phyloP scores from a whole-genome alignment of 352 stramenopile species.

The Achlya hypogyna region DNA sequence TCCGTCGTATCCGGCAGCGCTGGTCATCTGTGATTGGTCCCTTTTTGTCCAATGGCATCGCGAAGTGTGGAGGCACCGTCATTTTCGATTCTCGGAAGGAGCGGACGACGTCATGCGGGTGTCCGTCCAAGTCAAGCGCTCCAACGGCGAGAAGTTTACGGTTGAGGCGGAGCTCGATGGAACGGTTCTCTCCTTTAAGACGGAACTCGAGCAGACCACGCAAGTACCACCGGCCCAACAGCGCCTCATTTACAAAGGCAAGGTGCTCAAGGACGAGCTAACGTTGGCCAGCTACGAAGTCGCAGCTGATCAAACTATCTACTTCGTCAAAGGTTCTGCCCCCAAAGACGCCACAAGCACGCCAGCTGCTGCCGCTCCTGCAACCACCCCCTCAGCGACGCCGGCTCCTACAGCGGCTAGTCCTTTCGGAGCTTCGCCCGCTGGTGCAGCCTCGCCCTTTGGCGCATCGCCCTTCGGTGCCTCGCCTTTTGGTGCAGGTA shows the following conservation, averaged over 20 bases:
- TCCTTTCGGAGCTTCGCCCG: neutral
- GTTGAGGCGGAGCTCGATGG: constrained; percentile 61
- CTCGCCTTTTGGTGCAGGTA: neutral
- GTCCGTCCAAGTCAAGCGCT: constrained; percentile 76
- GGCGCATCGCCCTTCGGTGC: constrained; percentile 8
- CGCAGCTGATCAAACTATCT: constrained; percentile 68
- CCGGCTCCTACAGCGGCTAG: constrained; percentile 6
- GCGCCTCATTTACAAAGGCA: constrained; percentile 85
- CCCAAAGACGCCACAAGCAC: constrained; percentile 24
- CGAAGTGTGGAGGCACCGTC: neutral
- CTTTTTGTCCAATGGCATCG: neutral
- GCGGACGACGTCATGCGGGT: constrained; percentile 22
- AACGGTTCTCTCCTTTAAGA: constrained; percentile 71
- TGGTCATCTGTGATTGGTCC: neutral
- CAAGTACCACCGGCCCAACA: constrained; percentile 68
- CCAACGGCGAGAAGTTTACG: constrained; percentile 64
- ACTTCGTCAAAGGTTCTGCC: constrained; percentile 70
- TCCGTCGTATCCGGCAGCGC: neutral
- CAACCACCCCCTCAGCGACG: constrained; percentile 21
- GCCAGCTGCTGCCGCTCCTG: constrained; percentile 15
- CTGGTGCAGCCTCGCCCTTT: too few species aligned
- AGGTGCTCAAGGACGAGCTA: constrained; percentile 85
- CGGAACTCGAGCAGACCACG: constrained; percentile 52
- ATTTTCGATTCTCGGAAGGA: constrained; percentile 11
- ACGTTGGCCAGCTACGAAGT: constrained; percentile 81